These are phyloP conservation scores for Aspergillus olivimuriae DNA, from an alignment of 495 filamentous ascomycete genomes.

Conservation along the genomic window DNA sequence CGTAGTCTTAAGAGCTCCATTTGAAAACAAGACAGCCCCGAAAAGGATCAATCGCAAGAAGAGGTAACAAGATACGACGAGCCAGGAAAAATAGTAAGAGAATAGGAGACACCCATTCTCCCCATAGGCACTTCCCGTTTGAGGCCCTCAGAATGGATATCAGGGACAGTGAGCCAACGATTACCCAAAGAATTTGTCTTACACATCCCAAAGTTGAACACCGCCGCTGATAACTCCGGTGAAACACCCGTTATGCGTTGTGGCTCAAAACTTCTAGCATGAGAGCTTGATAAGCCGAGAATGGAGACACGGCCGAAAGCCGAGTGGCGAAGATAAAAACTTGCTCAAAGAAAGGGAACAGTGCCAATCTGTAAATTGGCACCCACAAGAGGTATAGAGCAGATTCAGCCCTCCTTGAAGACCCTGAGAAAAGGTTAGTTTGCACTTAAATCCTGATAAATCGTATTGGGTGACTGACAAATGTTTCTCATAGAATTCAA, in stretches of 20 bases:
- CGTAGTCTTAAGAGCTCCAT: no score
- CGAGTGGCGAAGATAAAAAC: not conserved
- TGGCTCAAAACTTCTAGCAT: not conserved
- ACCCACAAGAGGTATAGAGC: not conserved
- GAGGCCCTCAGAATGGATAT: no score
- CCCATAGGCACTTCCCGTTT: no score
- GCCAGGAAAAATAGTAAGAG: no score
- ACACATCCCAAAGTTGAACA: constrained; percentile 2
- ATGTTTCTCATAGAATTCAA: constrained; percentile 42
- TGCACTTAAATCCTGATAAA: not conserved
- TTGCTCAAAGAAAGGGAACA: not conserved
- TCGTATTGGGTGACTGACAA: constrained; percentile 25
- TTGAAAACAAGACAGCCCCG: no score
- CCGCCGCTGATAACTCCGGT: constrained; percentile 1
- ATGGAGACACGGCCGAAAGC: not conserved
- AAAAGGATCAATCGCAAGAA: no score
- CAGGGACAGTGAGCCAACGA: no score
- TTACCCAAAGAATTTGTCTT: constrained; percentile 7
- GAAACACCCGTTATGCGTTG: constrained; percentile 9
- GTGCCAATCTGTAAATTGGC: not conserved
- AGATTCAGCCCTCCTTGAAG: constrained; percentile 27
- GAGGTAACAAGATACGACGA: no score
- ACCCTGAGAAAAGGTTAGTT: constrained; percentile 27
- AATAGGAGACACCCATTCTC: no score
- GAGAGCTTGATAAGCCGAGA: not conserved